Evolutionary conservation across 129 eudicot species (phyloP).

Genomic region (Ambrosia artemisiifolia): DNA sequence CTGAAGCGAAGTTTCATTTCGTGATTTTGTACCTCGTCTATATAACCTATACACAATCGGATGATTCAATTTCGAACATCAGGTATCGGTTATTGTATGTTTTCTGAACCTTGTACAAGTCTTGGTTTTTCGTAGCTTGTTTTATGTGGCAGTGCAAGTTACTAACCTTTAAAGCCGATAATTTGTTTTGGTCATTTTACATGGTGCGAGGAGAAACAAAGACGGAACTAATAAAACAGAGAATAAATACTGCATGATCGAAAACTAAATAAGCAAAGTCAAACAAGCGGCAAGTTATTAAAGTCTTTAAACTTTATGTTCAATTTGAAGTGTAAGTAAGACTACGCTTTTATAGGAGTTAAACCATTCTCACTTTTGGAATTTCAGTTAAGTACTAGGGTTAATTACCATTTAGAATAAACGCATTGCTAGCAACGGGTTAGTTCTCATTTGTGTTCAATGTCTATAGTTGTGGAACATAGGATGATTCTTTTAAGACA

Average conservation of each 20-base stretch:
- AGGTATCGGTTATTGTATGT: no score
- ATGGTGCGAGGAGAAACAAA: not conserved
- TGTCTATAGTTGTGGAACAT: not conserved
- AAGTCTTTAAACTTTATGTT: not conserved
- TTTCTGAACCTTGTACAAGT: no score
- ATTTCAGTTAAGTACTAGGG: not conserved
- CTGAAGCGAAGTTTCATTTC: no score
- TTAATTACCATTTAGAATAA: not conserved
- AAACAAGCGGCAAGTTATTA: not conserved
- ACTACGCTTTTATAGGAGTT: not conserved
- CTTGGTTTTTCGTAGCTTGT: not conserved
- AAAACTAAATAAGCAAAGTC: not conserved
- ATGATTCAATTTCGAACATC: no score
- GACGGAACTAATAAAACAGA: not conserved
- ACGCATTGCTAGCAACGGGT: not conserved
- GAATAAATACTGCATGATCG: not conserved
- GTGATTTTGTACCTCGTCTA: no score
- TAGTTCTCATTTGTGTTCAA: no score
- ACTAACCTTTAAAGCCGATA: not conserved
- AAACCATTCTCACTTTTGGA: not conserved
- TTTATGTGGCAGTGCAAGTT: not conserved
- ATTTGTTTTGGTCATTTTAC: not conserved
- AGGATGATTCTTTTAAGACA: not conserved
- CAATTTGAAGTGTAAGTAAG: not conserved
- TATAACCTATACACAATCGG: no score